Percentiles rank a stretch among this genome's conserved stretches.
Evolutionary conservation across 257 asterid species (phyloP).

Genomic region (Penstemon eatonii): DNA sequence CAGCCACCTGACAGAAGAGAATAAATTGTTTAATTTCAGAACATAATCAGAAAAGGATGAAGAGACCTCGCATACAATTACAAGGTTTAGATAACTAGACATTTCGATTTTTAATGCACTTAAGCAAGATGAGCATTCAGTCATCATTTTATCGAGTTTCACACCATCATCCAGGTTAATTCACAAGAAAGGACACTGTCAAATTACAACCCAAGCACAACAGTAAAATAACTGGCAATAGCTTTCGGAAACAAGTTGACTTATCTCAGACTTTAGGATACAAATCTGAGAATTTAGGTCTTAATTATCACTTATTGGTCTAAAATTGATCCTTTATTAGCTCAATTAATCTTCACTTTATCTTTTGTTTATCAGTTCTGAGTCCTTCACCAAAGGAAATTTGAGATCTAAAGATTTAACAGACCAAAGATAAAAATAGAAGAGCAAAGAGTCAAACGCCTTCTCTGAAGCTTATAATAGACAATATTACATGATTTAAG

Average conservation of each 20-base stretch:
- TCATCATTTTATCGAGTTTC: background rate
- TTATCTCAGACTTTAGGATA: slow-evolving; percentile 9
- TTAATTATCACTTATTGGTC: background rate
- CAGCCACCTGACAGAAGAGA: slow-evolving; percentile 44
- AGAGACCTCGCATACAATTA: background rate
- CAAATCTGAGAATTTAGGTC: slow-evolving; percentile 23
- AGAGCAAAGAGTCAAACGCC: slow-evolving; percentile 10
- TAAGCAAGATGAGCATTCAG: background rate
- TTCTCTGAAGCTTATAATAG: slow-evolving; percentile 1
- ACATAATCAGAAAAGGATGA: background rate
- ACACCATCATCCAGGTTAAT: background rate
- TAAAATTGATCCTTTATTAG: background rate
- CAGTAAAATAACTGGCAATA: slow-evolving; percentile 19
- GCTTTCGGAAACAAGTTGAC: slow-evolving; percentile 27
- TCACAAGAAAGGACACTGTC: background rate
- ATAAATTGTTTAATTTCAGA: slow-evolving; percentile 10
- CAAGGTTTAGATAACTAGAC: background rate
- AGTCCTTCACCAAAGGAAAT: slow-evolving; percentile 23
- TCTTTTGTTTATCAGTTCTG: background rate
- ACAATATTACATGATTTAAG: background rate
- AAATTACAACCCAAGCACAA: slow-evolving; percentile 4
- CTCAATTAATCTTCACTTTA: slow-evolving; percentile 9
- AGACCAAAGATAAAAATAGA: slow-evolving; percentile 9
- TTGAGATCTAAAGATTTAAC: slow-evolving; percentile 37
- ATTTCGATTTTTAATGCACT: background rate